Base-by-base conservation (phyloP, 2,329 filamentous ascomycete species). In the Nakataea oryzae region DNA sequence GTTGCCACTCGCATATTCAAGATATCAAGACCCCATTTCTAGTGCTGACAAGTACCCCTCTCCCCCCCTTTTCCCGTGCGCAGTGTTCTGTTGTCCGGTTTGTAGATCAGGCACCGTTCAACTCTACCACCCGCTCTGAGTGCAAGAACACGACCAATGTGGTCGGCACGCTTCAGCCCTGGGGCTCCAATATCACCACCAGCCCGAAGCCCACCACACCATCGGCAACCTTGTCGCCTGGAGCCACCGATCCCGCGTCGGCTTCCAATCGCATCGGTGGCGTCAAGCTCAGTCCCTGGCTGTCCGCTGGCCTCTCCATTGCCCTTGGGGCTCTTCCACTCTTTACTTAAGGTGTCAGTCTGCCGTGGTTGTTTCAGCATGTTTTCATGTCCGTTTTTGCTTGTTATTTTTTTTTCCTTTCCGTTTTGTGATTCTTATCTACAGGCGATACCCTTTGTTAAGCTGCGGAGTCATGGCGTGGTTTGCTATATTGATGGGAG, bases 31-130 rank as follows among this genome's bases (percentile, higher is more conserved):
- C 27, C 7, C 24, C 27, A 6, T 5, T 9, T 34, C 24, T 21
- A 14, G 17, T 61, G 41, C 50, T 61, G 59, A 61, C 50, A 27
- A n/a, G n/a, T 56, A 13, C 12, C 11, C 27, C 26, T 24, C 27
- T 56, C 11, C 11, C 21, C 7, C 47, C 57, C n/a, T 61, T 55
- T 8, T 17, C 29, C 21, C 13, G 13, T 27, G 17, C 28, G 7
- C 11, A 61, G 60, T 61, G 60, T 27, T 29, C 60, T 28, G 54
- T 61, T 17, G 30, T 61, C 54, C 60, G 41, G 54, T 61, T 61
- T 34, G 26, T 41, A 28, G 54, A 57, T 7, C 26, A 26, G 28
- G 34, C 26, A 12, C n/a, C 17, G 8, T 29, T 55, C 21, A 57
- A 61, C n/a, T 5, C 30, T 13, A 57, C 21, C 30, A 47, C 50